phyloP scores from a whole-genome alignment of 2,329 filamentous ascomycete genomes.

The Botrytis elliptica region DNA sequence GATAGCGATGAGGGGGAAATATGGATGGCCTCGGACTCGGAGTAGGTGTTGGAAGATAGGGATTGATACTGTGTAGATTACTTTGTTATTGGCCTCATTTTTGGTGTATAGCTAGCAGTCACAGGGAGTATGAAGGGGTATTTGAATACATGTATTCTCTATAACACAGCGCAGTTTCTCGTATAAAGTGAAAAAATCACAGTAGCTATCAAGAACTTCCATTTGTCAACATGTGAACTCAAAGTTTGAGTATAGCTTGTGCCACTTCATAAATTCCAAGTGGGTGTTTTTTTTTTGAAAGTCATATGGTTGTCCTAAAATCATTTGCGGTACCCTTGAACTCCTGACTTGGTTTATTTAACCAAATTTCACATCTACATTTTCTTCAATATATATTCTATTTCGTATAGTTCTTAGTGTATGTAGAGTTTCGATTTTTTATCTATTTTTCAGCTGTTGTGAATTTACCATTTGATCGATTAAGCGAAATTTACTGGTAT shows the following conservation, averaged over 20 bases:
- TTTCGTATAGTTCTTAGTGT: too few relatives aligned
- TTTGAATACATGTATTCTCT: background rate
- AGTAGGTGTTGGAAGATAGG: background rate
- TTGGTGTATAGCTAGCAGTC: background rate
- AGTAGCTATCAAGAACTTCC: background rate
- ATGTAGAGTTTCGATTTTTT: too few relatives aligned
- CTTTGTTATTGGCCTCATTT: background rate
- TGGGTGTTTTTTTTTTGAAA: background rate
- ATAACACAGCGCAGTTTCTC: background rate
- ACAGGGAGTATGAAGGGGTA: background rate
- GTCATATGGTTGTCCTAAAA: background rate
- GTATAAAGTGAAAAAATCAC: background rate
- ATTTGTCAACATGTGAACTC: background rate
- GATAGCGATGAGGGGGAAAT: background rate
- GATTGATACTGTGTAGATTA: background rate
- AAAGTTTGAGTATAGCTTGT: background rate
- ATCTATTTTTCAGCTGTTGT: too few relatives aligned
- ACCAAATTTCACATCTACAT: too few relatives aligned
- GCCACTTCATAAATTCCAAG: background rate
- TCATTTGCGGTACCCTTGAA: background rate
- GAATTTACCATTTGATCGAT: too few relatives aligned
- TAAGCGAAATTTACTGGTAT: too few relatives aligned
- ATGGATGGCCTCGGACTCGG: background rate
- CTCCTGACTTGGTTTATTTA: too few relatives aligned
- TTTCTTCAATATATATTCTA: too few relatives aligned